phyloP scores from a whole-genome alignment of 2,329 filamentous ascomycete genomes.

The Samsoniella hepiali region DNA sequence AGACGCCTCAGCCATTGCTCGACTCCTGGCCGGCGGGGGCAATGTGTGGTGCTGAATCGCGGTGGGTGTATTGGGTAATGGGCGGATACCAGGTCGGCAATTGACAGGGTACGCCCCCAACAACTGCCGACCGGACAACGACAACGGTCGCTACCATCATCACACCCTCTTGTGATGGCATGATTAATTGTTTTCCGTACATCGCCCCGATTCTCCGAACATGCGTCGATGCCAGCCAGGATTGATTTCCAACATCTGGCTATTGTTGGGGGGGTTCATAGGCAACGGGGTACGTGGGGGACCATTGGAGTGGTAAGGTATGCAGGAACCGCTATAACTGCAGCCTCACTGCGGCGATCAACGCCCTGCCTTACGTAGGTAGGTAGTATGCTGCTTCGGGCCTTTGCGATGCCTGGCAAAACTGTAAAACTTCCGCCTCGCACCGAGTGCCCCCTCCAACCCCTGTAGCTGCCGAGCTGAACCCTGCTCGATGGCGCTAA shows the following conservation, averaged over 20 bases:
- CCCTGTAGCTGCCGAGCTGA: neutral
- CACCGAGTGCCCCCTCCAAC: neutral
- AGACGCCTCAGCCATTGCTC: neutral
- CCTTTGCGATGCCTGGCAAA: too few relatives aligned
- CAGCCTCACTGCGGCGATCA: neutral
- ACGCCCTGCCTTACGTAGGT: neutral
- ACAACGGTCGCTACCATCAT: neutral
- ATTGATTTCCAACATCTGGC: neutral
- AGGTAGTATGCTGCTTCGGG: too few relatives aligned
- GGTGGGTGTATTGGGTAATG: neutral
- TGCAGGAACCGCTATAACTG: neutral
- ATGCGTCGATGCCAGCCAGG: neutral
- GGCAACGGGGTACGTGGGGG: neutral
- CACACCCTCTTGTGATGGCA: neutral
- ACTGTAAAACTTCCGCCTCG: too few relatives aligned
- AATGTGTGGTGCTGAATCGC: neutral
- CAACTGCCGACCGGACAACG: neutral
- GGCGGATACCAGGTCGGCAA: neutral
- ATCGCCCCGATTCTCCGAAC: neutral
- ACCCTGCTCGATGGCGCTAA: conserved; percentile 1
- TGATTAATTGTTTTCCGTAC: neutral
- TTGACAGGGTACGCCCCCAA: neutral
- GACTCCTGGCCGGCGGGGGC: neutral
- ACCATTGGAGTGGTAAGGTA: neutral
- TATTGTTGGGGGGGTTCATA: neutral